Base-by-base conservation (phyloP, 1,284 basidiomycete species). In the Chiua sp. region DNA sequence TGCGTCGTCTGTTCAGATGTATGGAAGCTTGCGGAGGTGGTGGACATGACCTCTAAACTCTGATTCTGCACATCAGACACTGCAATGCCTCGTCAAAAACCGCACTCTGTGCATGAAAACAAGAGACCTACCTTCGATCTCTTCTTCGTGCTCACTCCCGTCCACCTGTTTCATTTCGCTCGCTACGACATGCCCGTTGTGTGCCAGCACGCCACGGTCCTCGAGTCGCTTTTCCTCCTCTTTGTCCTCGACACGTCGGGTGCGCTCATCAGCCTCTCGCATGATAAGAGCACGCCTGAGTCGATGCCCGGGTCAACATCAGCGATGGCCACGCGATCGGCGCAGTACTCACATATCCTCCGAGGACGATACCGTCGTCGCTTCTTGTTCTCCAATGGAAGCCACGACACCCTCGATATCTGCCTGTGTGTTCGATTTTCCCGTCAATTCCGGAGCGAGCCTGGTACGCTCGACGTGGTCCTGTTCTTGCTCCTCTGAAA, bases 301-400 rank as follows among this genome's bases (percentile, higher is more conserved):
- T 6, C 48, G 4, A 42, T 33, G 39, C 39, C n/a, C 2, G 33
- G 6, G 16, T 52, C 23, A 52, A 49, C 15, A n/a, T 22, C 26
- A 15, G 23, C 47, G 32, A 22, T 18, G 22, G 26, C 7, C 20
- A 42, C 20, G 8, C 18, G 39, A 42, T n/a, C 39, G 20, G 15
- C 20, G 26, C 10, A 23, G 47, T 12, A 59, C 64, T 20, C 22
- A 66, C 60, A 6, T 32, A 3, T 55, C n/a, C 37, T 52, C 20
- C 42, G 20, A 44, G 42, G 42, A 44, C 20, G 42, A 44, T 4
- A n/a, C 20, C 42, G n/a, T 22, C n/a, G n/a, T 12, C 10, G 5
- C 10, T 7, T 10, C 8, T 12, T 44, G 42, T 20, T 44, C 42
- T 22, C n/a, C 42, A 44, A 20, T 16, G 13, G 35, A 35, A 35